Evolutionary conservation across 768 basidiomycete genomes (phyloP).

Genomic region (Calocybe gangraenosa): DNA sequence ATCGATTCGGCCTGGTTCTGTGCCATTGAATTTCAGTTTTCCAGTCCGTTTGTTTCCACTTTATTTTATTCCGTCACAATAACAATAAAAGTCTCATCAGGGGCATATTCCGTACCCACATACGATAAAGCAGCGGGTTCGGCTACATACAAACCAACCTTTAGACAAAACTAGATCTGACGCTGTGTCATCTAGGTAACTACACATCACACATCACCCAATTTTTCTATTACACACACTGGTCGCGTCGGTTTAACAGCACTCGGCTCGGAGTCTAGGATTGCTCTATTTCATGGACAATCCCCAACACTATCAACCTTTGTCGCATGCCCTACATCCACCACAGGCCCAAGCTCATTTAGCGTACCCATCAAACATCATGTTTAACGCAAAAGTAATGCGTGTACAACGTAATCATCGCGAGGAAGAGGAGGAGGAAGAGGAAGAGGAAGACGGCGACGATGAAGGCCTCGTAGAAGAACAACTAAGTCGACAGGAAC

Average conservation of each 20-base stretch:
- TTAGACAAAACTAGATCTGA: slow-evolving; percentile 4
- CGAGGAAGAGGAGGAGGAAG: slow-evolving; percentile 49
- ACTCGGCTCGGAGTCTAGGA: not conserved
- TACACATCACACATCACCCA: not conserved
- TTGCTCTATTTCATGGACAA: slow-evolving; percentile 45
- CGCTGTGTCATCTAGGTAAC: slow-evolving; percentile 5
- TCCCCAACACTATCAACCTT: slow-evolving; percentile 76
- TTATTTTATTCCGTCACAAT: slow-evolving; percentile 16
- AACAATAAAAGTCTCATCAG: slow-evolving; percentile 15
- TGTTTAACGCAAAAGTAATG: slow-evolving; percentile 19
- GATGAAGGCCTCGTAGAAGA: slow-evolving; percentile 73
- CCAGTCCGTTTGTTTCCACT: slow-evolving; percentile 10
- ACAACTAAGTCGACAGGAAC: slow-evolving; percentile 50
- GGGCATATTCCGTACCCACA: slow-evolving; percentile 9
- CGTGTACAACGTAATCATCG: slow-evolving; percentile 17
- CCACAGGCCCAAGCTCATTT: slow-evolving; percentile 31
- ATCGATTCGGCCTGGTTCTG: too few relatives aligned
- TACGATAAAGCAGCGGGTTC: slow-evolving; percentile 7
- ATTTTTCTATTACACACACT: not conserved
- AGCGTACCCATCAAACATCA: slow-evolving; percentile 21
- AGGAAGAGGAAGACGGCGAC: slow-evolving; percentile 59
- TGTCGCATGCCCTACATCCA: slow-evolving; percentile 74
- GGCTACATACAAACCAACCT: slow-evolving; percentile 10
- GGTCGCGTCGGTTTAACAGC: not conserved
- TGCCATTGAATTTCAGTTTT: too few relatives aligned